Evolutionary conservation across 768 basidiomycete genomes (phyloP).

Genomic region (Suillus subluteus): DNA sequence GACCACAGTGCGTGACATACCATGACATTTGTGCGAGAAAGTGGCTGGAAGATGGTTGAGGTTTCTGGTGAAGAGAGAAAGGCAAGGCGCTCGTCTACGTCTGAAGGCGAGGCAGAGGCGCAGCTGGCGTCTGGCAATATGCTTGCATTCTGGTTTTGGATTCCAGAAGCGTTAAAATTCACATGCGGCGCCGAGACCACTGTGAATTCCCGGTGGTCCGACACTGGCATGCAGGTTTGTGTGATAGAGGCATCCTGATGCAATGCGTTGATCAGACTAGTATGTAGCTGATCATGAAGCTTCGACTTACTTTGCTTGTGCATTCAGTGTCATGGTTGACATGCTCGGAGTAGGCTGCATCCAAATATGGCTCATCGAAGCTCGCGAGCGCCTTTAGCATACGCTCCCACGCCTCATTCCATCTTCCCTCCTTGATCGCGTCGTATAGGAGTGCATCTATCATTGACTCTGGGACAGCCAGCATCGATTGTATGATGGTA

Average conservation of each 20-base stretch:
- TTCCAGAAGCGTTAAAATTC: neutral
- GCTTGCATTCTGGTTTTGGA: neutral
- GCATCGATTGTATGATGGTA: neutral
- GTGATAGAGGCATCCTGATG: neutral
- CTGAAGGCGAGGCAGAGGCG: constrained; percentile 11
- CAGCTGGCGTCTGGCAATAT: constrained; percentile 2
- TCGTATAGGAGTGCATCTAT: neutral
- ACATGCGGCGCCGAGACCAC: neutral
- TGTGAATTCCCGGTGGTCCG: neutral
- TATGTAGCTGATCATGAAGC: neutral
- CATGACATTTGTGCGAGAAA: constrained; percentile 14
- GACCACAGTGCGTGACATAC: constrained; percentile 1
- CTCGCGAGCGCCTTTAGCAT: neutral
- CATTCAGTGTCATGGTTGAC: neutral
- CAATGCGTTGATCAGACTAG: neutral
- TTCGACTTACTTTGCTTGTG: constrained; percentile 2
- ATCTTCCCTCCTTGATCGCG: neutral
- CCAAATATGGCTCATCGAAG: neutral
- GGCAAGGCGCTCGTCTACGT: neutral
- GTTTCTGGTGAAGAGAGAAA: constrained; percentile 8
- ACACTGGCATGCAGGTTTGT: neutral
- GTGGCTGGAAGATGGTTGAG: neutral
- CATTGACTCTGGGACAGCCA: neutral
- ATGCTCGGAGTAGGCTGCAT: neutral
- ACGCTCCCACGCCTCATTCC: constrained; percentile 3